Evolutionary conservation across 352 stramenopile species (phyloP).

Genomic region (Blastocystis sp.): DNA sequence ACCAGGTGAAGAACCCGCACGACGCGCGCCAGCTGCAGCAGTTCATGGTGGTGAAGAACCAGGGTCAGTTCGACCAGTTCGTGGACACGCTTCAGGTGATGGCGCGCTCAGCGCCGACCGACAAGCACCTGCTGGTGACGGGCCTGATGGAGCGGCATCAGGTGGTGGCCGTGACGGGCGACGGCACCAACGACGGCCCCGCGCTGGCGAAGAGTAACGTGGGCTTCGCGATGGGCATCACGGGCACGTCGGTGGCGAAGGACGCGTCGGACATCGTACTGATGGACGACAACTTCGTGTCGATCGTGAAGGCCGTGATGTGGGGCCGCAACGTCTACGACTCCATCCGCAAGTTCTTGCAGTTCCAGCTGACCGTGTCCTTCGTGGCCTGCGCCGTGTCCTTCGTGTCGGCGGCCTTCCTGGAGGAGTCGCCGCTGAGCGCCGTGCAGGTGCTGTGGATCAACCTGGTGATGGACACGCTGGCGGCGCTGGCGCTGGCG

Average conservation of each 20-base stretch:
- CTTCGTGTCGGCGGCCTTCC: conserved; percentile 78
- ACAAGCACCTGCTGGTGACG: conserved; percentile 73
- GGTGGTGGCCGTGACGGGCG: conserved; percentile 96
- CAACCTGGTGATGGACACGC: conserved; percentile 96
- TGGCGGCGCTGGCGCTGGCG: conserved; percentile 88
- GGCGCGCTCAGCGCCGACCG: conserved; percentile 55
- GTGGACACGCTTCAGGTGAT: conserved; percentile 63
- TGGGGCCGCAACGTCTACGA: conserved; percentile 94
- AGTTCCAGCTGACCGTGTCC: conserved; percentile 92
- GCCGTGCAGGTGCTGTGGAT: conserved; percentile 93
- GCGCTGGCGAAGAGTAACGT: conserved; percentile 82
- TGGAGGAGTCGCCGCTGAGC: conserved; percentile 78
- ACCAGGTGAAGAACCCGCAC: conserved; percentile 53
- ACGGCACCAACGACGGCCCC: conserved; percentile 96
- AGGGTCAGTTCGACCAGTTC: conserved; percentile 67
- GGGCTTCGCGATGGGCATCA: conserved; percentile 91
- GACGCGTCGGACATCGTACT: conserved; percentile 85
- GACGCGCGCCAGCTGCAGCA: conserved; percentile 50
- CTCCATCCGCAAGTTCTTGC: conserved; percentile 90
- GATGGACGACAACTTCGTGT: conserved; percentile 94
- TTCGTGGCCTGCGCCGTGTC: conserved; percentile 84
- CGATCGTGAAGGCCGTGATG: conserved; percentile 91
- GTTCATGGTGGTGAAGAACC: conserved; percentile 55
- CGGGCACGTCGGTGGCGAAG: conserved; percentile 82
- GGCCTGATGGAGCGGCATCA: conserved; percentile 73